phyloP scores from a whole-genome alignment of 257 asterid species.

The Solanum sejunctum region DNA sequence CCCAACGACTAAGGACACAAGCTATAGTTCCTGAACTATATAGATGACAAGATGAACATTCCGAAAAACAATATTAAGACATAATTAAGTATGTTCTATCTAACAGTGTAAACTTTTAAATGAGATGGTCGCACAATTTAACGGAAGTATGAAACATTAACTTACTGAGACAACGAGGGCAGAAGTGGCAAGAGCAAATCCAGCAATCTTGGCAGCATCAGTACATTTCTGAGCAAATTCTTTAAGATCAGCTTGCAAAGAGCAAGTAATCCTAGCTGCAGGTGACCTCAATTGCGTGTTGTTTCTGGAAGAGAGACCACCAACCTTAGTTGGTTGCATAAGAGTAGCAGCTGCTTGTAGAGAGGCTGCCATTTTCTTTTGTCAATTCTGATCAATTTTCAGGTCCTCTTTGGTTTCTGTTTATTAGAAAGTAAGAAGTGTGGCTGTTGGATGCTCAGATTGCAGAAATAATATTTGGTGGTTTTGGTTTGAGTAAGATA shows the following conservation, averaged over 20 bases:
- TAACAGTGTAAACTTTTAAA: not conserved
- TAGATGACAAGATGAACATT: not conserved
- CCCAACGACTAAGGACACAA: not conserved
- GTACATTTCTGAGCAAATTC: constrained; percentile 71
- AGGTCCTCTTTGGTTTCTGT: not conserved
- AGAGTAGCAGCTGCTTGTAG: constrained; percentile 88
- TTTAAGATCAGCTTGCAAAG: constrained; percentile 68
- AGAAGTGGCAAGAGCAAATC: constrained; percentile 95
- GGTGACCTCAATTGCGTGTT: constrained; percentile 47
- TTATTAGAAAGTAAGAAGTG: not conserved
- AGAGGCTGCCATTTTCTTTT: constrained; percentile 60
- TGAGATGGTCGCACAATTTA: not conserved
- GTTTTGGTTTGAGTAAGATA: constrained; percentile 38
- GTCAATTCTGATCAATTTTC: not conserved
- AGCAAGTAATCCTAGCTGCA: constrained; percentile 46
- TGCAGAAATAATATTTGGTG: constrained; percentile 23
- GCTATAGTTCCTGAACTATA: not conserved
- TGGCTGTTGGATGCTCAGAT: constrained; percentile 6
- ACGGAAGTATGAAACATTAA: not conserved
- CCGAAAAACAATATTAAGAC: not conserved
- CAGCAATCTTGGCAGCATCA: constrained; percentile 93
- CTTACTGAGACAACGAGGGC: constrained; percentile 85
- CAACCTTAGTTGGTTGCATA: constrained; percentile 73
- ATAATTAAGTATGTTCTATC: not conserved
- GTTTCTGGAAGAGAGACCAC: constrained; percentile 35